These are phyloP conservation scores for Nemania sp. DNA, from an alignment of 2,329 filamentous ascomycete genomes.

Conservation along the genomic window DNA sequence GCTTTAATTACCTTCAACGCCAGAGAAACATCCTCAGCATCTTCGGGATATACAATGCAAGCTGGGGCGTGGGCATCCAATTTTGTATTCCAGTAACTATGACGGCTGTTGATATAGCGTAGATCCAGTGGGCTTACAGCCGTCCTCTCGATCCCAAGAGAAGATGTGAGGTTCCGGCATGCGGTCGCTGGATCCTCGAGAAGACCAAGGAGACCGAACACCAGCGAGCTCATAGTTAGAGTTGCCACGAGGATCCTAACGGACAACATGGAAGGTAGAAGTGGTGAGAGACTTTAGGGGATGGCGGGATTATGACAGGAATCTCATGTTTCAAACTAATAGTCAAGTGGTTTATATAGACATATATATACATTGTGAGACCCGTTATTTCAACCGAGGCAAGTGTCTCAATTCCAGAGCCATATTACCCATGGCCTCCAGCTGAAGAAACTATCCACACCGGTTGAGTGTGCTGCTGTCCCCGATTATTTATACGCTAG, in stretches of 20 bases:
- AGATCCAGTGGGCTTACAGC: constrained; percentile 9
- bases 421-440: background rate
- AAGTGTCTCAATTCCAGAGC: background rate
- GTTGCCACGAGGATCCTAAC: background rate
- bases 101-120: constrained; percentile 28
- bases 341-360: constrained; percentile 13
- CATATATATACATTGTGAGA: background rate
- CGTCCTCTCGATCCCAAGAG: constrained; percentile 8
- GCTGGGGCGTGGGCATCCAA: constrained; percentile 21
- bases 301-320: background rate
- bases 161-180: constrained; percentile 10
- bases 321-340: constrained; percentile 10
- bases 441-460: background rate
- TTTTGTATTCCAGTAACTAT: constrained; percentile 31
- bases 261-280: constrained; percentile 13
- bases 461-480: background rate
- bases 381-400: background rate
- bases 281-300: background rate
- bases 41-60: constrained; percentile 30
- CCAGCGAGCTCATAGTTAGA: constrained; percentile 8
- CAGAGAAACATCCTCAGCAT: constrained; percentile 29
- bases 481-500: background rate
- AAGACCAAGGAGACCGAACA: background rate
- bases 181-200: constrained; percentile 18
- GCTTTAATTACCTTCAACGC: constrained; percentile 18